phyloP scores from a whole-genome alignment of 2,329 filamentous ascomycete species.

The Mariannaea sp. region DNA sequence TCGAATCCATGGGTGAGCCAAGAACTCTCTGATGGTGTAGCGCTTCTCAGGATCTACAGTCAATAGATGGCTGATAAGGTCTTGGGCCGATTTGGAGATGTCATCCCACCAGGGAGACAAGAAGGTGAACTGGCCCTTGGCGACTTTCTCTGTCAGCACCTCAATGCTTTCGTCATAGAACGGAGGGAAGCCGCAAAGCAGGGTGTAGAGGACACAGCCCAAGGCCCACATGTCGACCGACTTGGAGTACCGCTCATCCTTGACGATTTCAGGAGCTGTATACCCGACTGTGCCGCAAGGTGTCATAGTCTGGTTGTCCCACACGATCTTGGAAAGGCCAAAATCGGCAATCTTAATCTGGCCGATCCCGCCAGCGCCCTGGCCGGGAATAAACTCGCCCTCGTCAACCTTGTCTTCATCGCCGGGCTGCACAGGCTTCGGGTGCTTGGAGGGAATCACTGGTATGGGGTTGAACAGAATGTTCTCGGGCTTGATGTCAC shows the following conservation, averaged over 20 bases:
- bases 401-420: constrained; percentile 98
- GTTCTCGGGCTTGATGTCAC: constrained; percentile 98
- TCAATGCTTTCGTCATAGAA: constrained; percentile 99
- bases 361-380: constrained; percentile 89
- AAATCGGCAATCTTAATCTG: constrained; percentile 98
- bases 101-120: constrained; percentile 99
- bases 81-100: constrained; percentile 92
- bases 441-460: constrained; percentile 77
- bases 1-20: constrained; percentile 92
- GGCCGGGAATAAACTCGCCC: constrained; percentile 83
- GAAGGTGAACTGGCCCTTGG: constrained; percentile 95
- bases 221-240: constrained; percentile 99
- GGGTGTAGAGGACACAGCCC: constrained; percentile 93
- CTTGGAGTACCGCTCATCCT: constrained; percentile 98
- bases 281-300: constrained; percentile 99
- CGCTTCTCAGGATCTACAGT: constrained; percentile 95
- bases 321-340: constrained; percentile 95
- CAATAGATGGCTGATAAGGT: constrained; percentile 89
- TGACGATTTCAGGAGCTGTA: constrained; percentile 97
- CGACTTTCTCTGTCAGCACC: constrained; percentile 95
- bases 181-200: constrained; percentile 95
- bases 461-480: constrained; percentile 89
- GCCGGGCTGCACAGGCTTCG: constrained; percentile 80
- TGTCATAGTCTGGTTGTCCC: constrained; percentile 98
- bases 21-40: constrained; percentile 90